Conservation (phyloP, 306 rosid species). For the Cyclanthera cordifolia region DNA sequence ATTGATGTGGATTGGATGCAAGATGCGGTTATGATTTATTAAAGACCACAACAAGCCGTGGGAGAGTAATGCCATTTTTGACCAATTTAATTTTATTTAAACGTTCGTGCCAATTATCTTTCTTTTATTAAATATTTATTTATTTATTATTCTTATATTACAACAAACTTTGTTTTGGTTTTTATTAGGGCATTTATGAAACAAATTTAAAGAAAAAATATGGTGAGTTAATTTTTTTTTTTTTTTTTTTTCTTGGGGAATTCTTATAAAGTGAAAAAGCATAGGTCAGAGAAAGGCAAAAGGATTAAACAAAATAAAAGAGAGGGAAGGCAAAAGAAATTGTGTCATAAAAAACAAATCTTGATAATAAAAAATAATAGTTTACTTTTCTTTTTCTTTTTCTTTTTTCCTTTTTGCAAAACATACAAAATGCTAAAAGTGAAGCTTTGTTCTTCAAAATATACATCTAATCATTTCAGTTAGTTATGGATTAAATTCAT, state of each 20-base stretch:
- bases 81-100: neutral
- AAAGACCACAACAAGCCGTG: neutral
- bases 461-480: no score
- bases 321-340: neutral
- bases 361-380: neutral
- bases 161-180: neutral
- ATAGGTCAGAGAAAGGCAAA: no score
- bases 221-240: no score
- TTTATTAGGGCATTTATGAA: neutral
- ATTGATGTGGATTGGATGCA: neutral
- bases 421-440: neutral
- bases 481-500: no score
- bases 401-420: neutral
- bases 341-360: neutral
- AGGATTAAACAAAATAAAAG: no score
- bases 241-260: neutral
- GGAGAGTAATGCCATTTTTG: neutral
- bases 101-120: neutral
- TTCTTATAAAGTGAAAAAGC: neutral
- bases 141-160: no score
- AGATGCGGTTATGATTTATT: constrained; percentile 2
- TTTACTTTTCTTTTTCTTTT: neutral
- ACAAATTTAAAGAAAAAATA: no score
- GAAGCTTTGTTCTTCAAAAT: constrained; percentile 3
- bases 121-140: neutral